Conservation (phyloP, 371 early-diverging fungal species). For the Mucor circinelloides region DNA sequence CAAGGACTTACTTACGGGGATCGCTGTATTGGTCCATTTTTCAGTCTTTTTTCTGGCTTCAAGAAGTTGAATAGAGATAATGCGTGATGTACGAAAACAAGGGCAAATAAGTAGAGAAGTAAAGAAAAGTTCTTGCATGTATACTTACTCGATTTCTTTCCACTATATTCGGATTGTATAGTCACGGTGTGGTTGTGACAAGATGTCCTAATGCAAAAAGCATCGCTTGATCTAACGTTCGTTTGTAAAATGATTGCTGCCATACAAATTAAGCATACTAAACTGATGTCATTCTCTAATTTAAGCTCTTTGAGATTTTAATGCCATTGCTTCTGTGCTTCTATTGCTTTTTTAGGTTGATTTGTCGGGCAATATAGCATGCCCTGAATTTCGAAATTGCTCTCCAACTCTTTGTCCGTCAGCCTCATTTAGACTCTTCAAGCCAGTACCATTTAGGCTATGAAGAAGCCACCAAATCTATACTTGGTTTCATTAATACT, state of each 20-base stretch:
- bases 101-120: neutral
- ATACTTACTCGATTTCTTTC: neutral
- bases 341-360: too few relatives aligned
- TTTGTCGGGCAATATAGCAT: too few relatives aligned
- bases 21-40: constrained; percentile 14
- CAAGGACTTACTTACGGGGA: constrained; percentile 8
- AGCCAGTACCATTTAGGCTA: too few relatives aligned
- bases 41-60: neutral
- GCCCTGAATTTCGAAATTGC: too few relatives aligned
- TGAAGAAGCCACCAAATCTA: too few relatives aligned
- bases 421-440: too few relatives aligned
- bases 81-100: neutral
- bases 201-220: neutral
- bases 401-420: too few relatives aligned
- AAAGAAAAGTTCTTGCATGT: neutral
- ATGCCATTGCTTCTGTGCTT: too few relatives aligned
- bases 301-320: neutral
- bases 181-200: neutral
- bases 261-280: neutral
- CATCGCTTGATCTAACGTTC: neutral
- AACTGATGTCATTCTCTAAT: neutral
- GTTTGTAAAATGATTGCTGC: neutral
- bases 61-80: neutral
- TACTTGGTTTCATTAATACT: too few relatives aligned
- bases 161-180: neutral